These are phyloP conservation scores for Diplocarpon mali DNA, from an alignment of 2,329 filamentous ascomycete species.

Conservation along the genomic window DNA sequence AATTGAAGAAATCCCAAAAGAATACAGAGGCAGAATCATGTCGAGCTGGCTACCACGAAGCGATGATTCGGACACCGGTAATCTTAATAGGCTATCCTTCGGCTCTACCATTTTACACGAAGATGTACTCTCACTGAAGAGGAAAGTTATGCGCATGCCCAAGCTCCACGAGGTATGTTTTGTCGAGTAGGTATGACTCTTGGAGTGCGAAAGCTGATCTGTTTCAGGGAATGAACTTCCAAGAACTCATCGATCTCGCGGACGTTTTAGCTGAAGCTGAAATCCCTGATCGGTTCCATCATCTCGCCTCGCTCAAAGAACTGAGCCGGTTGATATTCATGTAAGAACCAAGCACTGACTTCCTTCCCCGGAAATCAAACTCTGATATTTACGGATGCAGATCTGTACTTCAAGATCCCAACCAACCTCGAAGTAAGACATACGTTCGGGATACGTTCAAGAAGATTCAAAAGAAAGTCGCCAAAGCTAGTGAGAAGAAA, in stretches of 20 bases:
- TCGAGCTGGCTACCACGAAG: conserved; percentile 15
- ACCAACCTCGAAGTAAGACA: conserved; percentile 20
- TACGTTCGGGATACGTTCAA: conserved; percentile 20
- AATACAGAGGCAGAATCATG: conserved; percentile 36
- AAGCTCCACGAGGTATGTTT: conserved; percentile 36
- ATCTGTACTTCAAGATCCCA: conserved; percentile 6
- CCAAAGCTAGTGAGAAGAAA: conserved; percentile 15
- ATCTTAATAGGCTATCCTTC: not conserved
- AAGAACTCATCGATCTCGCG: conserved; percentile 28
- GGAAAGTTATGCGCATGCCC: conserved; percentile 39
- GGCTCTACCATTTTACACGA: conserved; percentile 13
- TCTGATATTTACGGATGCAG: not conserved
- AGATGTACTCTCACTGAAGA: conserved; percentile 33
- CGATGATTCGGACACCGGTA: not conserved
- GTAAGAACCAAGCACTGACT: conserved; percentile 10
- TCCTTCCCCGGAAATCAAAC: not conserved
- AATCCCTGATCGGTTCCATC: conserved; percentile 2
- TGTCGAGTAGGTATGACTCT: no score
- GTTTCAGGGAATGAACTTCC: conserved; percentile 27
- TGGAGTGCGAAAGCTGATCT: conserved; percentile 4
- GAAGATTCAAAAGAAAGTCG: conserved; percentile 17
- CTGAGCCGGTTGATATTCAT: conserved; percentile 19
- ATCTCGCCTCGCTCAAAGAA: conserved; percentile 19
- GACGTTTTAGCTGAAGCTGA: conserved; percentile 12
- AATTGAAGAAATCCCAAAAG: conserved; percentile 32